phyloP scores from a whole-genome alignment of 2,329 filamentous ascomycete species.

The Botrytis galanthina region DNA sequence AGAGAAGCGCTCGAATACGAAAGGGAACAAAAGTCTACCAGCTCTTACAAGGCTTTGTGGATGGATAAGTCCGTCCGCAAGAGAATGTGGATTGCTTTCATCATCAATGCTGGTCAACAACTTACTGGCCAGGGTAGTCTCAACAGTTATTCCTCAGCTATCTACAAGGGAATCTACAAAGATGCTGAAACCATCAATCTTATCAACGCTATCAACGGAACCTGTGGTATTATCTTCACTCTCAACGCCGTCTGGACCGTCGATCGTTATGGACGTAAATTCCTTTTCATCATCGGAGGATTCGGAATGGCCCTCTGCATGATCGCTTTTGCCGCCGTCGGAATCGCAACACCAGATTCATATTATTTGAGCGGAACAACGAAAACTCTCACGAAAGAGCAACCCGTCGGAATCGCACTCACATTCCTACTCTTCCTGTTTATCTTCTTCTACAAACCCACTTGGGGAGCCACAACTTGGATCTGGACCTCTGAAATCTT shows the following conservation, averaged over 20 bases:
- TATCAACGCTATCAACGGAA: constrained; percentile 73
- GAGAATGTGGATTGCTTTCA: constrained; percentile 61
- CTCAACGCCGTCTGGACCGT: constrained; percentile 72
- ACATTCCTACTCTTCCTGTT: constrained; percentile 67
- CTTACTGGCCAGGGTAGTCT: constrained; percentile 52
- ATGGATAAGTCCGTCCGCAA: constrained; percentile 67
- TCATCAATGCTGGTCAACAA: constrained; percentile 62
- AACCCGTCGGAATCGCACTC: constrained; percentile 64
- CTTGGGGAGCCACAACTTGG: constrained; percentile 69
- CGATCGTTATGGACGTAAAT: constrained; percentile 68
- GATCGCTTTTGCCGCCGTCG: constrained; percentile 60
- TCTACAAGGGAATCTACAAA: constrained; percentile 69
- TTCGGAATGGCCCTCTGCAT: constrained; percentile 69
- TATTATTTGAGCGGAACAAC: constrained; percentile 36
- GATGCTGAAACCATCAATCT: constrained; percentile 59
- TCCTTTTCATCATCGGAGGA: constrained; percentile 66
- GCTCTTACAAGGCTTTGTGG: constrained; percentile 65
- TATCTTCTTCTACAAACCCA: constrained; percentile 67
- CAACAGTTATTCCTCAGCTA: constrained; percentile 70
- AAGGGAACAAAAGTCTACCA: constrained; percentile 60
- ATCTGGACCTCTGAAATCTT: constrained; percentile 71
- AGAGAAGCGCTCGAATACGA: constrained; percentile 69
- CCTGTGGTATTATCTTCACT: constrained; percentile 70
- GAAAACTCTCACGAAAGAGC: constrained; percentile 51
- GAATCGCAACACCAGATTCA: constrained; percentile 52